Evolutionary conservation across 805 yeast species (phyloP).

Genomic region (Kluyveromyces wickerhamii): DNA sequence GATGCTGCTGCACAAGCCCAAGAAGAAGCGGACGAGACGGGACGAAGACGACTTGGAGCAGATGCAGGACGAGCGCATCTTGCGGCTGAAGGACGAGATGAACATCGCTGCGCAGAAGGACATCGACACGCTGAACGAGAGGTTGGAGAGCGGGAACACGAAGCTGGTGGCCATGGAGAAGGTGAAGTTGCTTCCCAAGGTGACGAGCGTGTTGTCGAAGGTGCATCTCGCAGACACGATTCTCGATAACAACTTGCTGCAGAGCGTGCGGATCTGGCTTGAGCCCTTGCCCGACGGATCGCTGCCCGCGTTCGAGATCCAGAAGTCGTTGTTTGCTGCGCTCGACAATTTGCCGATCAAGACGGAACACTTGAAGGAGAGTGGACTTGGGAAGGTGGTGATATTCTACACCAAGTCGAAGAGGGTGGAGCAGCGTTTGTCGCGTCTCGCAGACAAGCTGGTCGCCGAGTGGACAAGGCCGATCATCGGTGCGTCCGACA

Average conservation of each 20-base stretch:
- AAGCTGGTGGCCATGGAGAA: slow-evolving; percentile 46
- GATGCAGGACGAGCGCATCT: slow-evolving; percentile 87
- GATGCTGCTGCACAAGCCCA: slow-evolving; percentile 60
- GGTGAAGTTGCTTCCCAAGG: slow-evolving; percentile 71
- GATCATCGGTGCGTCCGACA: slow-evolving; percentile 89
- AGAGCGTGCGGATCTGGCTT: slow-evolving; percentile 91
- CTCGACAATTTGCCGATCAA: slow-evolving; percentile 78
- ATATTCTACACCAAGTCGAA: slow-evolving; percentile 88
- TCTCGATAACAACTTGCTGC: slow-evolving; percentile 85
- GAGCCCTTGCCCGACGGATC: slow-evolving; percentile 98
- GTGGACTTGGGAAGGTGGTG: slow-evolving; percentile 89
- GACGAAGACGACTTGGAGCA: slow-evolving; percentile 93
- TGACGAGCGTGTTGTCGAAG: slow-evolving; percentile 64
- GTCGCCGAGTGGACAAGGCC: slow-evolving; percentile 99
- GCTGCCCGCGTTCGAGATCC: slow-evolving; percentile 95
- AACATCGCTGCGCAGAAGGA: slow-evolving; percentile 76
- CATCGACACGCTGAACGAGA: slow-evolving; percentile 42
- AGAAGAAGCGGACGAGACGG: slow-evolving; percentile 53
- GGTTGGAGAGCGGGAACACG: slow-evolving; percentile 33
- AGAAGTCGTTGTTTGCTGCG: slow-evolving; percentile 73
- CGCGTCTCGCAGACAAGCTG: slow-evolving; percentile 80
- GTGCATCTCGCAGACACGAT: slow-evolving; percentile 86
- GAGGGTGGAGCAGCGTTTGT: slow-evolving; percentile 79
- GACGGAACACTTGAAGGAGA: slow-evolving; percentile 89
- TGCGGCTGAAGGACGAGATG: slow-evolving; percentile 80